A percentile compares a stretch with the other conserved stretches of the same genome.
Conservation (phyloP, 352 stramenopile species). For the Pythium coloratum region DNA sequence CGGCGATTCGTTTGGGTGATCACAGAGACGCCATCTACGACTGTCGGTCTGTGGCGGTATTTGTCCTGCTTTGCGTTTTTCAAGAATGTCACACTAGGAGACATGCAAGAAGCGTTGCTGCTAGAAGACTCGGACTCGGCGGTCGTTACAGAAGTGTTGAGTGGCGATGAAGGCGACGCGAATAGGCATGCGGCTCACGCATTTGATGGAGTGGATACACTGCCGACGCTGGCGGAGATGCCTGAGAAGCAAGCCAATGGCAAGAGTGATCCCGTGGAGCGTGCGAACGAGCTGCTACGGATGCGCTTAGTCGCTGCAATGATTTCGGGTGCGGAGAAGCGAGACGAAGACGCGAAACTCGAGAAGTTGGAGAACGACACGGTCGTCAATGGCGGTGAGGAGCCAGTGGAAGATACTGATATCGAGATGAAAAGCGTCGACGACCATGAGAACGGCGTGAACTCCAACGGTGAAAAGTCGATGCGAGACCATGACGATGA, state of each 20-base stretch:
- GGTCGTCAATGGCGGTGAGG: background rate
- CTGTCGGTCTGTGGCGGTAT: slow-evolving; percentile 69
- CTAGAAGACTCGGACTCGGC: slow-evolving; percentile 44
- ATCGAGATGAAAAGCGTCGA: background rate
- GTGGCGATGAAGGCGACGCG: background rate
- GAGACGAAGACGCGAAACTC: background rate
- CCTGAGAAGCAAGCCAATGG: background rate
- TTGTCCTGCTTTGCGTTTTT: slow-evolving; percentile 62
- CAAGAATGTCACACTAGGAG: slow-evolving; percentile 52
- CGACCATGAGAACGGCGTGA: background rate
- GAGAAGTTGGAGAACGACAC: slow-evolving; percentile 1
- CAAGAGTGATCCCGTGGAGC: background rate
- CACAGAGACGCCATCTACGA: slow-evolving; percentile 66
- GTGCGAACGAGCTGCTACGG: slow-evolving; percentile 6
- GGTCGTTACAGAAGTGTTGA: background rate
- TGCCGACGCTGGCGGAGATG: background rate
- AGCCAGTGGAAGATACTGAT: background rate
- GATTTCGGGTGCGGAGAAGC: background rate
- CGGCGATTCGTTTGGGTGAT: background rate
- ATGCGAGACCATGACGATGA: background rate
- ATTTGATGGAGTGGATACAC: background rate
- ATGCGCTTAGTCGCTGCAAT: slow-evolving; percentile 24
- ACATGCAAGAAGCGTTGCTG: slow-evolving; percentile 56
- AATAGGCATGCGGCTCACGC: background rate
- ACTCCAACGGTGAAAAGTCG: background rate